A percentile compares a stretch with the other conserved stretches of the same genome.
Conservation (phyloP, 495 filamentous ascomycete species). For the Paragyromitra xinjiangensis region DNA sequence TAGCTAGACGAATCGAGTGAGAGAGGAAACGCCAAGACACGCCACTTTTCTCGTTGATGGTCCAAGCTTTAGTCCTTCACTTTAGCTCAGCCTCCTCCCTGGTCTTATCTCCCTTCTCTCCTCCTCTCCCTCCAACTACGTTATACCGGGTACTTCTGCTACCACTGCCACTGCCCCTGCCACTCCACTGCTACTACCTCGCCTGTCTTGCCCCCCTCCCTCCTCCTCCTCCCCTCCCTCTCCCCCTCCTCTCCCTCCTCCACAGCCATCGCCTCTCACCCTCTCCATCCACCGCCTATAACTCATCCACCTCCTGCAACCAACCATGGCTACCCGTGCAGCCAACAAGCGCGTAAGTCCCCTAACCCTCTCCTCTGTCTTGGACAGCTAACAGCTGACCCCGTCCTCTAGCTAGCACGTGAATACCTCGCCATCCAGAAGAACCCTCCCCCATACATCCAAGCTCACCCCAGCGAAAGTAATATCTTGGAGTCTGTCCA, state of each 20-base stretch:
- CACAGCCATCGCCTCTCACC: neutral
- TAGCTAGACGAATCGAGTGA: neutral
- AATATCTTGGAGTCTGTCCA: conserved; percentile 87
- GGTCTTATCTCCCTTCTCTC: neutral
- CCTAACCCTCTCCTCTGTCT: conserved; percentile 8
- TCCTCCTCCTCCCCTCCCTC: neutral
- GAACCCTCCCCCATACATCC: conserved; percentile 92
- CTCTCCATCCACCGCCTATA: neutral
- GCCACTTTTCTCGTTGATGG: neutral
- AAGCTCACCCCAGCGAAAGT: conserved; percentile 88
- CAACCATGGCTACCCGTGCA: conserved; percentile 77
- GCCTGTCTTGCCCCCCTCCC: neutral
- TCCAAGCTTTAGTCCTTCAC: conserved; percentile 10
- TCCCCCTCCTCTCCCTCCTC: neutral
- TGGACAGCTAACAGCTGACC: conserved; percentile 65
- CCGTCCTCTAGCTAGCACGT: conserved; percentile 73
- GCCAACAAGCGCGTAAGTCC: conserved; percentile 80
- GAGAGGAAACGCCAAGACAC: conserved; percentile 16
- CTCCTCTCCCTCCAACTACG: too few species aligned
- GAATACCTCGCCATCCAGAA: conserved; percentile 93
- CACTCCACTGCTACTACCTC: neutral
- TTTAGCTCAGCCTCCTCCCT: neutral
- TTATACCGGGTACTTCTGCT: neutral
- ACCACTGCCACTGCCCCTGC: neutral
- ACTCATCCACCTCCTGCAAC: neutral